Evolutionary conservation across 202 grass and related monocot species (phyloP).

Genomic region (Panicum virgatum): DNA sequence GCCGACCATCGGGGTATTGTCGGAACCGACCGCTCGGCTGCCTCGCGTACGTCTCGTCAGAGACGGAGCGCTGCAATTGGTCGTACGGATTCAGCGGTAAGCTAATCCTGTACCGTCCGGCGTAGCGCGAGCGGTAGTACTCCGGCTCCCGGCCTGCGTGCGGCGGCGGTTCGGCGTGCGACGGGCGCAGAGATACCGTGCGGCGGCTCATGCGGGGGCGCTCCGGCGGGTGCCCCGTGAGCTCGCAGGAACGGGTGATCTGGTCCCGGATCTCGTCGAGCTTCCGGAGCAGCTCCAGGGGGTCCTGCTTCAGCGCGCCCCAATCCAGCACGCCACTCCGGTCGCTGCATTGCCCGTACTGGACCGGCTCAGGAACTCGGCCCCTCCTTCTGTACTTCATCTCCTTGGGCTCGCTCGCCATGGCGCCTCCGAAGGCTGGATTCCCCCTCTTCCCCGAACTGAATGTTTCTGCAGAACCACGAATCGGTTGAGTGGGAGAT

Average conservation of each 20-base stretch:
- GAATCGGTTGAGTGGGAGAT: not conserved
- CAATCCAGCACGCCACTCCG: slow-evolving; percentile 40
- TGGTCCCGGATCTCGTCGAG: slow-evolving; percentile 90
- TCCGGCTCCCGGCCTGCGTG: slow-evolving; percentile 14
- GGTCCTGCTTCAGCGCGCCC: slow-evolving; percentile 61
- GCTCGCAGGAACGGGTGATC: slow-evolving; percentile 69
- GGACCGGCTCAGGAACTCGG: not conserved
- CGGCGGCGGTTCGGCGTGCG: slow-evolving; percentile 23
- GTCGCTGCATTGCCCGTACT: slow-evolving; percentile 41
- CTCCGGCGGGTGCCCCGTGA: slow-evolving; percentile 40
- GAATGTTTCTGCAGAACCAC: not conserved
- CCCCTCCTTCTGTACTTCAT: slow-evolving; percentile 55
- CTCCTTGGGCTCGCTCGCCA: slow-evolving; percentile 50
- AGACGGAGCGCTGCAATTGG: slow-evolving; percentile 20
- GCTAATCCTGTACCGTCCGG: slow-evolving; percentile 17
- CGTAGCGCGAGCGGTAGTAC: slow-evolving; percentile 35
- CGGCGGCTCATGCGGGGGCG: slow-evolving; percentile 27
- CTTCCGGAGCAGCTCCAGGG: slow-evolving; percentile 66
- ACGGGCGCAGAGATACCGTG: slow-evolving; percentile 38
- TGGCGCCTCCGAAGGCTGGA: not conserved
- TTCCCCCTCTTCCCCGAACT: not conserved
- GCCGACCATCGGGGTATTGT: slow-evolving; percentile 43
- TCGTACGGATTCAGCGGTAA: slow-evolving; percentile 24
- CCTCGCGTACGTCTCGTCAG: slow-evolving; percentile 41
- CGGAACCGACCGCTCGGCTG: slow-evolving; percentile 38